Evolutionary conservation across 805 yeast species (phyloP), one percentile per base, ranked within the genome.

Genomic region (Cyberlindnera misumaiensis): DNA sequence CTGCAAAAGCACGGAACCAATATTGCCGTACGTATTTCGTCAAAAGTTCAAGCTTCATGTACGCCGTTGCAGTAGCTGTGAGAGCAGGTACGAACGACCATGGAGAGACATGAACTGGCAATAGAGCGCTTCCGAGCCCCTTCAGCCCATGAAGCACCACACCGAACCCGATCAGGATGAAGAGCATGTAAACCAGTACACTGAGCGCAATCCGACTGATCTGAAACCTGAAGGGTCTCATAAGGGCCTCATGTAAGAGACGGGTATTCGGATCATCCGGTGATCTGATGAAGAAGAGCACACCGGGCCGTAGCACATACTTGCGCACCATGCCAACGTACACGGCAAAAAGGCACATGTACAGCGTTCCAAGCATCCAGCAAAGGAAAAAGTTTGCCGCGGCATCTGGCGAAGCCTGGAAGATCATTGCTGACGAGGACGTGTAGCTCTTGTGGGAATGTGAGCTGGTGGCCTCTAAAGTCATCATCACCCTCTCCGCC

Each of bases 261-360:
- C 90, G 77, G 33, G 87, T 80, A 49, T 85, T 83, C 29, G 95
- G 96, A 56, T 93, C 97, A 50, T 88, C 96, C 4, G 96, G 96
- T 16, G 95, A 87, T 50, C 96, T 73, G 43, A 93, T 83, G 63
- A 93, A 93, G 58, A 78, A 93, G 34, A 93, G 66, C 8, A 86
- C 96, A 11, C 98, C 99, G 0, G 83, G 81, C 40, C 99, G 73
- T 42, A 90, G 69, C 29, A 87, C 77, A 42, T 67, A 62, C 32
- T 72, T 64, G 44, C 98, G 70, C 15, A 80, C 72, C 88, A 88
- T 81, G 14, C 94, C 84, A 24, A 90, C 88, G 60, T 77, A 90
- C 35, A 83, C 64, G 1, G 97, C 95, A 63, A 93, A 80, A 51
- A 77, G 67, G 45, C 81, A 79, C 97, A 93, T 89, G 65, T 87